Percentiles rank a stretch among this genome's conserved stretches.
These are phyloP conservation scores for Oryza australiensis DNA, from an alignment of 176 grass and related monocot genomes.

Conservation along the genomic window DNA sequence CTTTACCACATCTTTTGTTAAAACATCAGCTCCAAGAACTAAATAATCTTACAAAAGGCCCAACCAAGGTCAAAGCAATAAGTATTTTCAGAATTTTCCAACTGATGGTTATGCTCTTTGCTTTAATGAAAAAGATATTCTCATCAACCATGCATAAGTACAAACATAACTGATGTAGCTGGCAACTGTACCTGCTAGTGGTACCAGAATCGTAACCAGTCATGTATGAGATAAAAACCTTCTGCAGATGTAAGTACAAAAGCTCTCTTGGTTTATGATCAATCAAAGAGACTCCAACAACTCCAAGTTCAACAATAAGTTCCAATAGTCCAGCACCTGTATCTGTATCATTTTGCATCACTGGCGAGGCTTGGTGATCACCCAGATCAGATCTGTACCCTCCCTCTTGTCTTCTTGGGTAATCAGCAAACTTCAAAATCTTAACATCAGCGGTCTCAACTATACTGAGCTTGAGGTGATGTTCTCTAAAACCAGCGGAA, in stretches of 20 bases:
- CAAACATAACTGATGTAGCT: neutral
- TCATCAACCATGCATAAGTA: neutral
- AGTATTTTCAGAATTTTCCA: constrained; percentile 15
- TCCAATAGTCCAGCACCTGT: constrained; percentile 57
- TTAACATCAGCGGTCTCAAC: constrained; percentile 65
- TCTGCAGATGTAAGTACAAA: constrained; percentile 86
- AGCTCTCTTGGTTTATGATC: constrained; percentile 90
- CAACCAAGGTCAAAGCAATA: neutral
- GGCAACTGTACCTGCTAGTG: constrained; percentile 74
- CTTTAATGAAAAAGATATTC: constrained; percentile 9
- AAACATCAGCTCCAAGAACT: constrained; percentile 17
- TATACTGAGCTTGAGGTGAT: constrained; percentile 59
- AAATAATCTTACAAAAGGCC: constrained; percentile 17
- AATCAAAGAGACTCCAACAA: constrained; percentile 91
- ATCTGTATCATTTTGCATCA: constrained; percentile 48
- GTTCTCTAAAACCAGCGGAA: constrained; percentile 53
- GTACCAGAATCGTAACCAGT: constrained; percentile 79
- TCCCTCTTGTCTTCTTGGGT: constrained; percentile 42
- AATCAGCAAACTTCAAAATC: constrained; percentile 68
- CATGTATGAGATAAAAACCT: constrained; percentile 85
- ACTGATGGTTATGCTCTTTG: constrained; percentile 25
- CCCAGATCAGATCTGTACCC: constrained; percentile 33
- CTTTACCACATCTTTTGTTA: constrained; percentile 1
- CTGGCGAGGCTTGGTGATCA: constrained; percentile 29
- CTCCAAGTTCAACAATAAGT: constrained; percentile 89